Percentiles rank a stretch among this genome's conserved stretches.
Conservation (phyloP, 2,329 filamentous ascomycete genomes). For the Lasiodiplodia sp. region DNA sequence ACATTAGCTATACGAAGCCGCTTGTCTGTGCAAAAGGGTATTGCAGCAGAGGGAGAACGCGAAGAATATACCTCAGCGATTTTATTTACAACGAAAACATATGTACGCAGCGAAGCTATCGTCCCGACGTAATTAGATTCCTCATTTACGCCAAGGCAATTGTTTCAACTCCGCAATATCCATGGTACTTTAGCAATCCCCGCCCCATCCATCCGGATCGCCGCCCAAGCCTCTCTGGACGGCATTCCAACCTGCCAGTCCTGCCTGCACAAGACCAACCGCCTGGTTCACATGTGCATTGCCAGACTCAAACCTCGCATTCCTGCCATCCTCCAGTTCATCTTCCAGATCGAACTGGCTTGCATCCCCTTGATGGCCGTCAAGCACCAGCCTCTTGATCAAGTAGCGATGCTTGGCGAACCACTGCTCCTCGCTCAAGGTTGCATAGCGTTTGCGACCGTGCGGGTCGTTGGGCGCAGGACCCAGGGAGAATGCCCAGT, state of each 20-base stretch:
- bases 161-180: not conserved
- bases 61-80: too few species aligned
- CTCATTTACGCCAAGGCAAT: too few species aligned
- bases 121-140: too few species aligned
- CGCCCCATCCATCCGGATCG: constrained; percentile 28
- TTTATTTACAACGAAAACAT: too few species aligned
- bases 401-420: constrained; percentile 68
- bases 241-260: constrained; percentile 33
- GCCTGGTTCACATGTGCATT: constrained; percentile 42
- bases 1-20: too few species aligned
- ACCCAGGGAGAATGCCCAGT: constrained; percentile 64
- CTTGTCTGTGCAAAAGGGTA: too few species aligned
- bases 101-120: too few species aligned
- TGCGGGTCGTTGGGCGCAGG: constrained; percentile 35
- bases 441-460: constrained; percentile 56
- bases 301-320: constrained; percentile 37
- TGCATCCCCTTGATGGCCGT: constrained; percentile 63
- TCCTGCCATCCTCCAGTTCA: constrained; percentile 54
- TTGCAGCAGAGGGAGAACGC: too few species aligned
- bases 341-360: constrained; percentile 53
- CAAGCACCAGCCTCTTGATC: constrained; percentile 66
- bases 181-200: constrained; percentile 9
- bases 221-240: constrained; percentile 22
- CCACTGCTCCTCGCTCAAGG: constrained; percentile 62
- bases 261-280: constrained; percentile 43